phyloP scores from a whole-genome alignment of 2,329 filamentous ascomycete species.

The Orbilia blumenaviensis region DNA sequence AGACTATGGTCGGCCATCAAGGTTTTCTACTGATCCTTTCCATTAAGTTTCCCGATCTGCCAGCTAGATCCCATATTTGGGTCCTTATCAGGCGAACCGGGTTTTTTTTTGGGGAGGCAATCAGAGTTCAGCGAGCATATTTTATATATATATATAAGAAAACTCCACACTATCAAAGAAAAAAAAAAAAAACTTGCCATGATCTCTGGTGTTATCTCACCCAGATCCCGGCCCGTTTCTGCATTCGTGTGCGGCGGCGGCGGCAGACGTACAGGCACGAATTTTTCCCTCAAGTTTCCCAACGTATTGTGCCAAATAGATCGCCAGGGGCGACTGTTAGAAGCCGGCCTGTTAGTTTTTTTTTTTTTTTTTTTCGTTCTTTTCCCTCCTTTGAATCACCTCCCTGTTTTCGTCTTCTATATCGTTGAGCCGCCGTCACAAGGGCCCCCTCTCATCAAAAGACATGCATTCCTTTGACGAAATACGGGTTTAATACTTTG shows the following conservation, averaged over 20 bases:
- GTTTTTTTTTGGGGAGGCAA: background rate
- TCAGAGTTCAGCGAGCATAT: slow-evolving; percentile 30
- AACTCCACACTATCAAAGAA: background rate
- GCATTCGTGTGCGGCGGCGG: slow-evolving; percentile 3
- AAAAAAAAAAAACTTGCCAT: background rate
- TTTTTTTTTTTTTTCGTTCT: background rate
- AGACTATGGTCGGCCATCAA: slow-evolving; percentile 16
- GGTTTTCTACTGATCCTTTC: background rate
- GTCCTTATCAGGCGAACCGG: slow-evolving; percentile 18
- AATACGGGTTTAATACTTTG: background rate
- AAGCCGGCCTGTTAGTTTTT: background rate
- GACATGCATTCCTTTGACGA: background rate
- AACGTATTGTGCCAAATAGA: slow-evolving; percentile 16
- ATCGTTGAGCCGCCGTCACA: too few species aligned
- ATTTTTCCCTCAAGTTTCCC: slow-evolving; percentile 7
- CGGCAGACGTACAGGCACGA: background rate
- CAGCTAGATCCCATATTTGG: background rate
- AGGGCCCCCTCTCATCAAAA: background rate
- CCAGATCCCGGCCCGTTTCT: background rate
- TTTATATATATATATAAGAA: too few species aligned
- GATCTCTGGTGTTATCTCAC: background rate
- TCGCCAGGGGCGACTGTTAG: slow-evolving; percentile 30
- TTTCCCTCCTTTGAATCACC: background rate
- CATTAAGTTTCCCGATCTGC: slow-evolving; percentile 32
- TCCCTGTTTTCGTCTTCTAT: too few species aligned